phyloP scores from a whole-genome alignment of 2,329 filamentous ascomycete species.

The Arthrobotrys entomopaga region DNA sequence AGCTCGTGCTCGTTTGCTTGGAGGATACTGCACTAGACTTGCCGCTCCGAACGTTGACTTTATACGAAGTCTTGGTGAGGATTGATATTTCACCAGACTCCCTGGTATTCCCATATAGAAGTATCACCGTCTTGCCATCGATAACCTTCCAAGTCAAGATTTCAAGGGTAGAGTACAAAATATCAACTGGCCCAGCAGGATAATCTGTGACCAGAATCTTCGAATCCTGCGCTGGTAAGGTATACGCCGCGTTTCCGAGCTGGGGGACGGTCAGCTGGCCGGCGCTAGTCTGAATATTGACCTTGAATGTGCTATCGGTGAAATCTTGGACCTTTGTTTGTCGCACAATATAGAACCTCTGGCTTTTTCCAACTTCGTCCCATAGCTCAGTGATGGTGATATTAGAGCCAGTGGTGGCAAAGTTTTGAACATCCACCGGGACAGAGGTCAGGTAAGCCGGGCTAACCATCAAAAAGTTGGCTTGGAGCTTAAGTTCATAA shows the following conservation, averaged over 20 bases:
- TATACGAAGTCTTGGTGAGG: conserved; percentile 60
- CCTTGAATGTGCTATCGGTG: conserved; percentile 57
- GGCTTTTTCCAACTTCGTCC: conserved; percentile 57
- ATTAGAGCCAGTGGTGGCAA: conserved; percentile 37
- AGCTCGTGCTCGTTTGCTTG: conserved; percentile 59
- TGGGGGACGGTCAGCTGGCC: conserved; percentile 65
- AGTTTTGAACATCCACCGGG: conserved; percentile 60
- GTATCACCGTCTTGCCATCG: conserved; percentile 68
- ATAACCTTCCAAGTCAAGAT: conserved; percentile 77
- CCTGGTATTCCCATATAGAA: conserved; percentile 72
- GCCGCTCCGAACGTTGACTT: conserved; percentile 62
- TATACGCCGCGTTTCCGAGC: conserved; percentile 69
- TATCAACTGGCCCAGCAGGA: conserved; percentile 68
- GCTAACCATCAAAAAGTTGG: conserved; percentile 78
- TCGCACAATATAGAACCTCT: conserved; percentile 49
- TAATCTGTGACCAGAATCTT: conserved; percentile 75
- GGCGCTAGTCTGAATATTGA: conserved; percentile 57
- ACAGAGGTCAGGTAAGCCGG: conserved; percentile 74
- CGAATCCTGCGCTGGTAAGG: conserved; percentile 60
- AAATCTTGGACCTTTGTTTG: conserved; percentile 55
- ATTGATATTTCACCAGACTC: conserved; percentile 72
- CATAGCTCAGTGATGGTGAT: conserved; percentile 51
- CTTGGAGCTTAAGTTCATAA: conserved; percentile 79
- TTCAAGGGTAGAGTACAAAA: conserved; percentile 76
- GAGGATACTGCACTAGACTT: conserved; percentile 61